Evolutionary conservation across 2,329 filamentous ascomycete genomes (phyloP), one percentile per base, ranked within the genome.

Genomic region (Leptographium radiaticola): DNA sequence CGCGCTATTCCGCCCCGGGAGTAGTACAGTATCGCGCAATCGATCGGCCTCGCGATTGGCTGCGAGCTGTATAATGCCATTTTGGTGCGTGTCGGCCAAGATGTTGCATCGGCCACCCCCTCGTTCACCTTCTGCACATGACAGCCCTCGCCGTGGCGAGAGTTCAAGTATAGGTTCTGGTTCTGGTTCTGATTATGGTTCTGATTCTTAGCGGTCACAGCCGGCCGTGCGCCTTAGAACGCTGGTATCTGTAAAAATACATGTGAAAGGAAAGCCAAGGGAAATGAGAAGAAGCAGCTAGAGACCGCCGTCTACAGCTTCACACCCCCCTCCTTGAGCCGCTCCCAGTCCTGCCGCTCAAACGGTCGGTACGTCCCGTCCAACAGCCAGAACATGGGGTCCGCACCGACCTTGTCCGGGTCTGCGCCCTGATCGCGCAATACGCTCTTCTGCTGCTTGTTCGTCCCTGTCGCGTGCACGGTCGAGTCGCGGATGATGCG

Each of bases 381-480:
- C 60, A 74, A 77, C 16, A 89, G 69, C 84, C 86, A 91, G 61
- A 71, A 84, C 47, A 85, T 39, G 40, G 69, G 65, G 30, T 80
- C 77, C 4, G 61, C 60, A 40, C 66, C 66, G 1, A 76, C 70
- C 61, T 78, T 78, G 5, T 63, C 67, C 0, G 84, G 86, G 61
- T 87, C 79, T 0, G 91, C 86, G 0, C 89, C 89, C 58, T 90
- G 77, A 2, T 75, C 72, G n/a, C 87, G 74, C 58, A 95, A 66
- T 0, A 72, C 68, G 58, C 85, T 80, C 68, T 95, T 95, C 69
- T 90, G 85, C 70, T 94, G 87, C 74, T 95, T 95, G 63, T 89
- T 86, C 49, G 89, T 95, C 0, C 89, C 88, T 6, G 89, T 95
- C 1, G 80, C 75, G 62, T 85, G 80, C 59, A 80, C 75, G 4